Evolutionary conservation across 2,329 filamentous ascomycete genomes (phyloP).

Genomic region (Sporothrix humicola): DNA sequence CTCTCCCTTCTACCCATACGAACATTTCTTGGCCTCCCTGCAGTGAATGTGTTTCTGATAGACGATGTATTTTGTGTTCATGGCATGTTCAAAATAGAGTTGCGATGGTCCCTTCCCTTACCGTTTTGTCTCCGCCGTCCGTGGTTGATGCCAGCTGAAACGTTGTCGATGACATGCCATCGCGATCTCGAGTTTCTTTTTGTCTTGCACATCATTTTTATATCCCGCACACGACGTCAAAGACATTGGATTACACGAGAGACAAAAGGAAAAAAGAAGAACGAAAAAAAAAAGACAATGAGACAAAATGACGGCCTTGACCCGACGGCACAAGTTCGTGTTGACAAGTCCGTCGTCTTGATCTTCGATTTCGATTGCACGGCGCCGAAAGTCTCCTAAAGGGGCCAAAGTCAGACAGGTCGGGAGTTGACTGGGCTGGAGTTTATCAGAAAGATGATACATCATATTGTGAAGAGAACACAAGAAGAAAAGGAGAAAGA

Average conservation of each 20-base stretch:
- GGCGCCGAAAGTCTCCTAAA: slow-evolving; percentile 24
- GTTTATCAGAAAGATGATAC: not conserved
- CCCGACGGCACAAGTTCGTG: not conserved
- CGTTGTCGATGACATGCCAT: slow-evolving; percentile 2
- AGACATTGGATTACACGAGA: not conserved
- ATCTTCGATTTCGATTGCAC: not conserved
- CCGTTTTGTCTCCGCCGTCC: slow-evolving; percentile 2
- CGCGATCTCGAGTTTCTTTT: too few relatives aligned
- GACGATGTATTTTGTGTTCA: not conserved
- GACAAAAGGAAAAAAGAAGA: not conserved
- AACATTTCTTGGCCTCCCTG: not conserved
- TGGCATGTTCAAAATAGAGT: not conserved
- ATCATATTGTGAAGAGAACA: not conserved
- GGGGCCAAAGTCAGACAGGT: slow-evolving; percentile 1
- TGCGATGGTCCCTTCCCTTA: not conserved
- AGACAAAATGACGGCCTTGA: not conserved
- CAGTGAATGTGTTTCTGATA: not conserved
- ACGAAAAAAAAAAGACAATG: not conserved
- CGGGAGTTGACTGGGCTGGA: not conserved
- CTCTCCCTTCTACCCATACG: too few relatives aligned
- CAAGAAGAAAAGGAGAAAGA: not conserved
- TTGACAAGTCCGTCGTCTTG: too few relatives aligned
- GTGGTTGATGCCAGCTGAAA: slow-evolving; percentile 4
- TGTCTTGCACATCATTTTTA: slow-evolving; percentile 16
- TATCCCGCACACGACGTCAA: not conserved